phyloP scores from a whole-genome alignment of 495 filamentous ascomycete species.

The Penicillium bovifimosum region DNA sequence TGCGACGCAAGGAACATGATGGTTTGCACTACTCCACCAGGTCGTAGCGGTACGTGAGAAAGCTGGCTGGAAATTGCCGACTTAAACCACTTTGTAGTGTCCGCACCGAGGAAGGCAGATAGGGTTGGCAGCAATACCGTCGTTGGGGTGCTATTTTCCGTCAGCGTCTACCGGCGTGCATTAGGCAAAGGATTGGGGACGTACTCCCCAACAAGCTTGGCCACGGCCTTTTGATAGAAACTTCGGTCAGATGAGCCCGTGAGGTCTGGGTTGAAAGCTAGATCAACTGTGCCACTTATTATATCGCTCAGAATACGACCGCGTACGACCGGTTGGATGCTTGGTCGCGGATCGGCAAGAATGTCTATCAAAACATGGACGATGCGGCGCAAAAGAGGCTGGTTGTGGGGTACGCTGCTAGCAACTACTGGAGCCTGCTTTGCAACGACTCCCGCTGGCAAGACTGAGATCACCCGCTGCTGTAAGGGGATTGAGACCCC shows the following conservation, averaged over 20 bases:
- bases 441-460: slow-evolving; percentile 43
- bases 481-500: slow-evolving; percentile 53
- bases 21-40: slow-evolving; percentile 59
- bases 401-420: slow-evolving; percentile 24
- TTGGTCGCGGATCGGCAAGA: slow-evolving; percentile 27
- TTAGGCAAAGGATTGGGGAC: slow-evolving; percentile 5
- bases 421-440: slow-evolving; percentile 23
- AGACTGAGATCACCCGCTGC: slow-evolving; percentile 46
- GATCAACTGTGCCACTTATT: slow-evolving; percentile 36
- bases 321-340: slow-evolving; percentile 38
- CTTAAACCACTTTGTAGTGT: slow-evolving; percentile 44
- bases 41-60: slow-evolving; percentile 58
- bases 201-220: slow-evolving; percentile 41
- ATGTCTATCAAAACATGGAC: slow-evolving; percentile 27
- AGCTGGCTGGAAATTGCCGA: slow-evolving; percentile 47
- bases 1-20: slow-evolving; percentile 64
- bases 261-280: slow-evolving; percentile 38
- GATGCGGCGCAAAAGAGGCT: slow-evolving; percentile 28
- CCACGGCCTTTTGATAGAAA: slow-evolving; percentile 26
- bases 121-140: slow-evolving; percentile 41
- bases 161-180: slow-evolving; percentile 12
- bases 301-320: slow-evolving; percentile 43
- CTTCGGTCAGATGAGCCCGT: slow-evolving; percentile 11
- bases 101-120: slow-evolving; percentile 43
- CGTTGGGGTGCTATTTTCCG: slow-evolving; percentile 32